phyloP scores from a whole-genome alignment of 1,284 basidiomycete genomes.

The Cryptococcus sp. region DNA sequence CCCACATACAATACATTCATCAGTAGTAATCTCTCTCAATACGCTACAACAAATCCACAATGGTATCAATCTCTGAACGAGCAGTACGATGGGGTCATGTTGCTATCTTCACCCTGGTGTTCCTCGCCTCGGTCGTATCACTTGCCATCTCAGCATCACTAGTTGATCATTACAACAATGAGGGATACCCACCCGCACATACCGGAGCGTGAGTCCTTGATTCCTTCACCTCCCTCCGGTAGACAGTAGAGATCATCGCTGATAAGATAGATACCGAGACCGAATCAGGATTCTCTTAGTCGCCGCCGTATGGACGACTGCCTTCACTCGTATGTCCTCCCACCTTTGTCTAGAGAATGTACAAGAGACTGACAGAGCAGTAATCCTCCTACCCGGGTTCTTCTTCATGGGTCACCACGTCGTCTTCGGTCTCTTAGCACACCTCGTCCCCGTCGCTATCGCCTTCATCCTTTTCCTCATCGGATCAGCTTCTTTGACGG shows the following conservation, averaged over 20 bases:
- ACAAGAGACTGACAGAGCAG: constrained; percentile 20
- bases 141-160: constrained; percentile 40
- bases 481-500: constrained; percentile 44
- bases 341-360: not conserved
- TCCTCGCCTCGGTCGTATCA: constrained; percentile 38
- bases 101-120: constrained; percentile 34
- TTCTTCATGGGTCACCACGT: constrained; percentile 31
- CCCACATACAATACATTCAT: no score
- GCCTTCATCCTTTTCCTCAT: constrained; percentile 47
- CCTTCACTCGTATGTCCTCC: constrained; percentile 36
- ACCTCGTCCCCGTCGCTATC: constrained; percentile 43
- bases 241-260: not conserved
- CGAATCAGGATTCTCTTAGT: constrained; percentile 47
- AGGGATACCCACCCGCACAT: constrained; percentile 42
- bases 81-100: constrained; percentile 36
- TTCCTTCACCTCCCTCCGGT: not conserved
- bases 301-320: constrained; percentile 41
- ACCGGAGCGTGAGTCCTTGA: constrained; percentile 8
- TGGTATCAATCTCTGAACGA: constrained; percentile 25
- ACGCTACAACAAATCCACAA: not conserved
- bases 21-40: not conserved
- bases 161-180: constrained; percentile 35
- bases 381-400: constrained; percentile 45
- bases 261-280: constrained; percentile 40
- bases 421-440: constrained; percentile 45